A percentile compares a stretch with the other conserved stretches of the same genome.
These are phyloP conservation scores for Haplographium delicatum DNA, from an alignment of 495 filamentous ascomycete genomes.

Conservation along the genomic window DNA sequence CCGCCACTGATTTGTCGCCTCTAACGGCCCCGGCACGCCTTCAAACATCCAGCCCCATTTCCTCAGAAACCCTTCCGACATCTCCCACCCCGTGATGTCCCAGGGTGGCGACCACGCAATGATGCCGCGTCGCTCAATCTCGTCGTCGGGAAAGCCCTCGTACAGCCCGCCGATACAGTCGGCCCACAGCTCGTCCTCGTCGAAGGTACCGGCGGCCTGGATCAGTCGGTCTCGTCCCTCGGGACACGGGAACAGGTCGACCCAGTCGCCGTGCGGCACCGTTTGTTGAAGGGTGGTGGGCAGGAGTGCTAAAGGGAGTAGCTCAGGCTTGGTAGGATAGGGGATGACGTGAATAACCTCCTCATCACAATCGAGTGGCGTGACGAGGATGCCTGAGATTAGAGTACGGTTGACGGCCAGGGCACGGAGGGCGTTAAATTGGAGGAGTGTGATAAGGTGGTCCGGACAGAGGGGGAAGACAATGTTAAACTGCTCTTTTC, in stretches of 20 bases:
- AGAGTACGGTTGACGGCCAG: slow-evolving; percentile 34
- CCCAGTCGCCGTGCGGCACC: slow-evolving; percentile 32
- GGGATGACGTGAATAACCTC: slow-evolving; percentile 32
- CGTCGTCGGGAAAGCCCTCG: slow-evolving; percentile 38
- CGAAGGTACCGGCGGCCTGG: slow-evolving; percentile 29
- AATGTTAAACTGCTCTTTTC: slow-evolving; percentile 27
- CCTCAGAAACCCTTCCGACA: slow-evolving; percentile 40
- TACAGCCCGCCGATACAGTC: slow-evolving; percentile 38
- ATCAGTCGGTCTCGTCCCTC: slow-evolving; percentile 23
- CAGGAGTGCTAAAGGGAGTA: slow-evolving; percentile 26
- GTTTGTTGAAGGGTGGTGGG: slow-evolving; percentile 27
- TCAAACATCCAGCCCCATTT: slow-evolving; percentile 40
- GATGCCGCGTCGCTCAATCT: slow-evolving; percentile 35
- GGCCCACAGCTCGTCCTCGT: slow-evolving; percentile 38
- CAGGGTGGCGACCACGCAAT: slow-evolving; percentile 41
- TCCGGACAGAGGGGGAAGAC: slow-evolving; percentile 39
- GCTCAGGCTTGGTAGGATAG: slow-evolving; percentile 24
- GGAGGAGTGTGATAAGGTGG: slow-evolving; percentile 43
- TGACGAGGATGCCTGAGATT: slow-evolving; percentile 30
- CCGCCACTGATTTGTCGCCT: slow-evolving; percentile 41
- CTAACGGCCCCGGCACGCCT: slow-evolving; percentile 30
- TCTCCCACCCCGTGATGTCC: slow-evolving; percentile 40
- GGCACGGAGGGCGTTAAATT: slow-evolving; percentile 42
- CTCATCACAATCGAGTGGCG: slow-evolving; percentile 28
- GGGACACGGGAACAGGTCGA: slow-evolving; percentile 34